Evolutionary conservation across 1,284 basidiomycete genomes (phyloP), one percentile per base, ranked within the genome.

Genomic region (Butyriboletus appendiculatus): DNA sequence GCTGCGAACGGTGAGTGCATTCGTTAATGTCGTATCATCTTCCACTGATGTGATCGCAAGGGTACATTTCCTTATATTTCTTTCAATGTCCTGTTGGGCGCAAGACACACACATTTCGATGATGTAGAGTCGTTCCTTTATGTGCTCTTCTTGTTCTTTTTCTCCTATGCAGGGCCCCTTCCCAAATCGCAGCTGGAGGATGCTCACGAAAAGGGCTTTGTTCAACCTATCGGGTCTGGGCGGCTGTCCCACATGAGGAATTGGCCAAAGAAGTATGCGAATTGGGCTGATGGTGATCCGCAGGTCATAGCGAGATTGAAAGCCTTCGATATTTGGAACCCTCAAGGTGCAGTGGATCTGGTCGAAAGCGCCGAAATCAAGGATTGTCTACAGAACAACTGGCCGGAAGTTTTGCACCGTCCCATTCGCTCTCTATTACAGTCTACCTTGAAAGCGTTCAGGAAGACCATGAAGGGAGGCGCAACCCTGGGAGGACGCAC

Each of bases 111-210:
- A 0, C 32, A 60, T 5, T 58, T 55, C 8, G 52, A 60, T 28
- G 55, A 60, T 5, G 48, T 60, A 3, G 59, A 59, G 12, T 61
- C 59, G 0, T 53, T 61, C 34, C 47, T 60, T 9, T 61, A 55
- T 8, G 59, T 61, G 2, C 50, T 55, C 4, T n/a, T 61, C 4
- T 34, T 58, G 3, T 58, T 58, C 33, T 53, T 58, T 28, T 46
- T 58, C 18, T 58, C 55, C 0, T 53, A 58, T 10, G 50, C 40
- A 5, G 53, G 53, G 1, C 53, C 0, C 58, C 26, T 59, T 3
- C 12, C 53, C 1, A 26, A 30, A 18, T 10, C 3, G 12, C 34
- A 34, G 2, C 22, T 50, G 2, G 11, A 20, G 4, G 9, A 30
- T 9, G 53, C 43, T 1, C 42, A 59, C 4, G 15, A 37, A 8